phyloP scores from a whole-genome alignment of 306 rosid species.

The Oemleria cerasiformis region DNA sequence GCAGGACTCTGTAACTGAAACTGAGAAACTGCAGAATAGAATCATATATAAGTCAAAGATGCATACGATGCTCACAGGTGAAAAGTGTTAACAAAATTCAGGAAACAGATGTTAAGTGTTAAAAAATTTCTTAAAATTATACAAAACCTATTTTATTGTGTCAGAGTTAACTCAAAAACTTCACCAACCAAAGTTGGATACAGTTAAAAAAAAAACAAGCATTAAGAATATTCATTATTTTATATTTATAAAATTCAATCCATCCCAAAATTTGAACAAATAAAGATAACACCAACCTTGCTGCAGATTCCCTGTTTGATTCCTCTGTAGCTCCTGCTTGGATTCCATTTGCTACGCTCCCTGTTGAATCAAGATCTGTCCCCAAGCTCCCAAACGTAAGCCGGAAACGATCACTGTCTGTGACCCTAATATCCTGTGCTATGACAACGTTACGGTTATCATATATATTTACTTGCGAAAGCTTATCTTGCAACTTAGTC shows the following conservation, averaged over 20 bases:
- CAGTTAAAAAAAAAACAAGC: background rate
- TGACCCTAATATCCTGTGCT: slow-evolving; percentile 86
- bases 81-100: too few relatives aligned
- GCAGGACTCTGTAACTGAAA: slow-evolving; percentile 51
- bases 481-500: slow-evolving; percentile 55
- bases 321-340: slow-evolving; percentile 54
- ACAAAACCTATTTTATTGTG: background rate
- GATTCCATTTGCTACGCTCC: slow-evolving; percentile 37
- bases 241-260: background rate
- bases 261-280: background rate
- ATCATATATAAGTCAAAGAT: background rate
- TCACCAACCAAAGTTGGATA: background rate
- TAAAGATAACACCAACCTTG: slow-evolving; percentile 54
- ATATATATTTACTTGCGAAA: slow-evolving; percentile 44
- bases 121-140: slow-evolving; percentile 1
- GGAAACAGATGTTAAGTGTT: background rate
- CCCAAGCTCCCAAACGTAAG: slow-evolving; percentile 95
- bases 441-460: slow-evolving; percentile 84
- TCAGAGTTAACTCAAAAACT: background rate
- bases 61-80: background rate
- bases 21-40: slow-evolving; percentile 48
- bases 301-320: slow-evolving; percentile 42
- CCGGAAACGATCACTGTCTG: slow-evolving; percentile 70
- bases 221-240: background rate
- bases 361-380: slow-evolving; percentile 51